Evolutionary conservation across 2,329 filamentous ascomycete genomes (phyloP), one percentile per base, ranked within the genome.

Genomic region (Exserohilum turcica): DNA sequence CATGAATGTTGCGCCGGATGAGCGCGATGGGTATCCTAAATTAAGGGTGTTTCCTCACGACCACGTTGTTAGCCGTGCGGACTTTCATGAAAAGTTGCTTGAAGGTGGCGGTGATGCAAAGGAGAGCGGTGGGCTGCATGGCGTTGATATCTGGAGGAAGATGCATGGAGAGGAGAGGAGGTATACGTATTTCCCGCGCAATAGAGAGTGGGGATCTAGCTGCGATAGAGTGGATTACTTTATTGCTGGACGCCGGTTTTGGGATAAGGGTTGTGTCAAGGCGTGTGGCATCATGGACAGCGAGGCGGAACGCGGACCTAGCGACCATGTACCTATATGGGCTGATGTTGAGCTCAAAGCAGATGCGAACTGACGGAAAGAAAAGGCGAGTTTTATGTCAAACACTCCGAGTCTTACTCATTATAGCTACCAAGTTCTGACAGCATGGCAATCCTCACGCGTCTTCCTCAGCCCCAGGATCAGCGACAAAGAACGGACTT

Each of bases 221-320:
- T 82, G 80, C 63, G 82, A 84, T 70, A 68, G 81, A 27, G 80
- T 84, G 1, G 82, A 84, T 61, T 71, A 82, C 64, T 75, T 82
- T 18, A 66, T 84, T 49, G 73, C 75, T 15, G 82, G 78, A 3
- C 70, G 58, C 43, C 54, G 40, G 1, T 56, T 81, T 8, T 74
- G 75, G 48, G 73, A 79, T 21, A 70, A 70, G 31, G 69, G 71
- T 4, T 61, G 65, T 43, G 52, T 80, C 4, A 63, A 51, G 12
- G 67, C 61, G 12, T 74, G 73, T 39, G 77, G 74, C 3, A 79
- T 80, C 13, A 65, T 76, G 51, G 77, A 78, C 24, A 77, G 65
- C 19, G 57, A 71, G 13, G 63, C 56, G 54, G 81, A 83, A 54
- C 72, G 82, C 33, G 80, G 80, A 1, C 74, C 77, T 2, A 83